Evolutionary conservation across 1,139 yeast species (phyloP), one percentile per base, ranked within the genome.

Genomic region (Diutina rugosa): DNA sequence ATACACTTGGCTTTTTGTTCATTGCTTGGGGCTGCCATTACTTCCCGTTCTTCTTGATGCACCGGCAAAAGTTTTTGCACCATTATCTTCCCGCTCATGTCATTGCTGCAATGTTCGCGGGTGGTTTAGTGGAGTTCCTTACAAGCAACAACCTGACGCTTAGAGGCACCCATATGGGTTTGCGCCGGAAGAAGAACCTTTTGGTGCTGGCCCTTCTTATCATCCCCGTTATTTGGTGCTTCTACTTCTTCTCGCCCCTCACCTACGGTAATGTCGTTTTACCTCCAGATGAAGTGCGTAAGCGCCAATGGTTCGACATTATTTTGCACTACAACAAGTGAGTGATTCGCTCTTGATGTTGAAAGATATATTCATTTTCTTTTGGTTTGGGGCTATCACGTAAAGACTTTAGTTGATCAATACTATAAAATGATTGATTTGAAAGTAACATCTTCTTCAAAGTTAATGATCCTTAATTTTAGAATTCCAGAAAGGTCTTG

Each of bases 31-130:
- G 83, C 47, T 80, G 90, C 46, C 98, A 90, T 70, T 90, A 88
- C 69, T 81, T 89, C 68, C 97, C 97, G 61, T 90, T 91, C 77
- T 91, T 80, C 73, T 76, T 90, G 65, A 90, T 90, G 98, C 80
- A 82, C 59, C 87, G 98, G 74, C 97, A 91, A 72, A 87, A 88
- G 69, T 90, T 91, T 73, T 78, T 90, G 69, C 99, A 93, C 69
- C 99, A 93, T 70, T 93, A 93, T 69, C 74, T 93, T 63, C 99
- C 99, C 46, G 99, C 99, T 0, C 99, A 95, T 69, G 75, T 93
- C 66, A 79, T 90, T 61, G 96, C 96, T 8, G 91, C 96, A 0
- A 70, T 90, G 63, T 81, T 91, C 59, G 73, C 93, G 14, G 98
- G 95, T 30, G 91, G 87, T 0, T 73, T 90, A 60, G 77, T 87